These are phyloP conservation scores for Pholiota microspora DNA, from an alignment of 768 basidiomycete genomes.

Conservation along the genomic window DNA sequence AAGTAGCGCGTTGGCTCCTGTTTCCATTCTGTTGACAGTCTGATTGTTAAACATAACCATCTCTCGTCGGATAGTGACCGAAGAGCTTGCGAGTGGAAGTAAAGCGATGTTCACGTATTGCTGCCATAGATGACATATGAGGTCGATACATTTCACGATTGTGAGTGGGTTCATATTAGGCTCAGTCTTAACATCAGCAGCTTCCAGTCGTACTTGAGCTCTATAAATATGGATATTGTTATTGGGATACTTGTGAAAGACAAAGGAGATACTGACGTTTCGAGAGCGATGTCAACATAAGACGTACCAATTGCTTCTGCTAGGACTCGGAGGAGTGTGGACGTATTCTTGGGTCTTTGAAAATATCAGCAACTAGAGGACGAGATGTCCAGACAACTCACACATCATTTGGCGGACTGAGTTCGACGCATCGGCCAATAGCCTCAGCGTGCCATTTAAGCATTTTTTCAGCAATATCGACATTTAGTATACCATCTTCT, in stretches of 20 bases:
- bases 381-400: conserved; percentile 37
- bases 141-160: conserved; percentile 71
- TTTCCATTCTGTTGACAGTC: conserved; percentile 81
- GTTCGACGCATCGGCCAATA: conserved; percentile 89
- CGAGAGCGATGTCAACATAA: conserved; percentile 89
- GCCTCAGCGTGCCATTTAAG: conserved; percentile 98
- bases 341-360: conserved; percentile 84
- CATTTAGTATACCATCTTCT: conserved; percentile 77
- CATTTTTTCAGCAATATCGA: conserved; percentile 85
- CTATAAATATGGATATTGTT: conserved; percentile 38
- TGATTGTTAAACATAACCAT: conserved; percentile 93
- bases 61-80: conserved; percentile 86
- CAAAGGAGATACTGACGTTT: conserved; percentile 65
- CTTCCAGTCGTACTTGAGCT: conserved; percentile 67
- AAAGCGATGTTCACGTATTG: conserved; percentile 91
- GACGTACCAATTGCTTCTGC: conserved; percentile 80
- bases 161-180: conserved; percentile 70
- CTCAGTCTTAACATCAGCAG: conserved; percentile 73
- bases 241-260: too few species aligned
- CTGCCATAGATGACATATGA: conserved; percentile 96
- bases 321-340: conserved; percentile 78
- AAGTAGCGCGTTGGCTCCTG: conserved; percentile 72
- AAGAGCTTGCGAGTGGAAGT: conserved; percentile 80
- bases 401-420: conserved; percentile 83
- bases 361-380: conserved; percentile 6